phyloP scores from a whole-genome alignment of 805 yeast genomes.

The Saccharomycopsis fodiens region DNA sequence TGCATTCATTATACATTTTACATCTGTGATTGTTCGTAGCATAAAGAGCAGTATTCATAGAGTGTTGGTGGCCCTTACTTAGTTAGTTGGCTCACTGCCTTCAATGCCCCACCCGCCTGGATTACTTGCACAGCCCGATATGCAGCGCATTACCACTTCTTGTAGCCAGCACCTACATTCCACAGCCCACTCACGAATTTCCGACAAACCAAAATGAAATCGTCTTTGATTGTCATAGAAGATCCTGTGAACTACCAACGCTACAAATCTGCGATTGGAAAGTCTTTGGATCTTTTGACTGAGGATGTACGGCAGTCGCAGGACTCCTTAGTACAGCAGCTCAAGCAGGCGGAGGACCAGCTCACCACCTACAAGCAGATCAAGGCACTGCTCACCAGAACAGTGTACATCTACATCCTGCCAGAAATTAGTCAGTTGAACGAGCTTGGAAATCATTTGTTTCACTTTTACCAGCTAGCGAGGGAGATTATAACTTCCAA shows the following conservation, averaged over 20 bases:
- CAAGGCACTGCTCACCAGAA: constrained; percentile 1
- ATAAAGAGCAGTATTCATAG: too few species aligned
- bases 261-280: background rate
- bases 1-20: too few species aligned
- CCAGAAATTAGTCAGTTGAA: constrained; percentile 23
- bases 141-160: too few species aligned
- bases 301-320: background rate
- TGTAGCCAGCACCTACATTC: too few species aligned
- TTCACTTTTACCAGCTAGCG: constrained; percentile 27
- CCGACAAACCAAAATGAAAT: background rate
- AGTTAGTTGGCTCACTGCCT: too few species aligned
- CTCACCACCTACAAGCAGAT: constrained; percentile 1
- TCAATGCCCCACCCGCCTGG: too few species aligned
- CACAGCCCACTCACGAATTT: background rate
- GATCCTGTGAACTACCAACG: background rate
- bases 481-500: constrained; percentile 21
- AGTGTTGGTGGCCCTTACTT: too few species aligned
- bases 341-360: background rate
- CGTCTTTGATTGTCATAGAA: background rate
- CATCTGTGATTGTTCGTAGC: too few species aligned
- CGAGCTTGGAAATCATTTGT: constrained; percentile 27
- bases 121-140: too few species aligned
- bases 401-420: constrained; percentile 26
- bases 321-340: background rate
- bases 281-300: background rate